Conservation (phyloP, 2,329 filamentous ascomycete species). For the Fusarium bulbicola region DNA sequence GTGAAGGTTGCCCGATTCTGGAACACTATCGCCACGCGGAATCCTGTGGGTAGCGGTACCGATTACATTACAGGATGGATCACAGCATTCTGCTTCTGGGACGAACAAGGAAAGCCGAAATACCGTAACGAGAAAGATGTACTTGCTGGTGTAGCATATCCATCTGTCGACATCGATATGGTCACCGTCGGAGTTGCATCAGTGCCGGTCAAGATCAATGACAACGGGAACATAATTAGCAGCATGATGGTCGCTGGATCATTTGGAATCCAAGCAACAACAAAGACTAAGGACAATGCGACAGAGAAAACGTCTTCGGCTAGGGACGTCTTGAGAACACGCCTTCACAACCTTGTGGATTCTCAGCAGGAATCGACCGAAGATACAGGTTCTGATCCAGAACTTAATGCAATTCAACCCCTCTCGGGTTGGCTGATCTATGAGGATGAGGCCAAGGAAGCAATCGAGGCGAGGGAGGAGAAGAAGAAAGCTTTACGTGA, state of each 20-base stretch:
- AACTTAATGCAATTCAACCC: not conserved
- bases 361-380: not conserved
- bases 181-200: not conserved
- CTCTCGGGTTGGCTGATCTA: not conserved
- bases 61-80: not conserved
- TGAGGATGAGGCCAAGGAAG: not conserved
- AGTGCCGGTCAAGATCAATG: not conserved
- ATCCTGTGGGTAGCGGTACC: not conserved
- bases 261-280: not conserved
- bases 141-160: not conserved
- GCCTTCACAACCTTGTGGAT: fast-evolving
- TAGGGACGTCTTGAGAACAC: not conserved
- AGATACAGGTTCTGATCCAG: not conserved
- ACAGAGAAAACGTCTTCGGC: not conserved
- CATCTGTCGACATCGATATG: not conserved
- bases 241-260: not conserved
- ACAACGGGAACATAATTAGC: not conserved
- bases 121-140: not conserved
- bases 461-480: not conserved
- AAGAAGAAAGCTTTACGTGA: not conserved
- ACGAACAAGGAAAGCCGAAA: not conserved
- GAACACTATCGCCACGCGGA: not conserved
- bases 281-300: fast-evolving
- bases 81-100: not conserved
- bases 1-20: not conserved